phyloP scores from a whole-genome alignment of 2,329 filamentous ascomycete genomes.

The Diaporthe citrichinensis region DNA sequence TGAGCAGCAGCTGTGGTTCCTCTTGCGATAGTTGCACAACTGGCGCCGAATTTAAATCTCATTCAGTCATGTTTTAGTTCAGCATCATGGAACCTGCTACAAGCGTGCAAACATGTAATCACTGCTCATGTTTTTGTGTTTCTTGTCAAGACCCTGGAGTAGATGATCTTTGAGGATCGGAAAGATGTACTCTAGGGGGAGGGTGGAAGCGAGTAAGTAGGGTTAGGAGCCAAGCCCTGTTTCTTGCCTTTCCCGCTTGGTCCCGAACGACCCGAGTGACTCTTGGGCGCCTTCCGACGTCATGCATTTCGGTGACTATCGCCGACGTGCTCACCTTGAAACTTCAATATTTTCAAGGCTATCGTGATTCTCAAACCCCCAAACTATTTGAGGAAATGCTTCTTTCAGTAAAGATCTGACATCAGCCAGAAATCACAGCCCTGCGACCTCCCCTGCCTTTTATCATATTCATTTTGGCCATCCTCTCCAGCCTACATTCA shows the following conservation, averaged over 20 bases:
- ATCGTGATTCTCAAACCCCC: not conserved
- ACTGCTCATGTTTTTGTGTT: not conserved
- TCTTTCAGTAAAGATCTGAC: not conserved
- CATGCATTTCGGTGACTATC: not conserved
- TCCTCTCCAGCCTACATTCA: not conserved
- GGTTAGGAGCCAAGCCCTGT: not conserved
- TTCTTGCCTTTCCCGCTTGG: not conserved
- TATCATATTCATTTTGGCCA: not conserved
- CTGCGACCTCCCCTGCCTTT: too few relatives aligned
- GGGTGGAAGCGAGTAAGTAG: not conserved
- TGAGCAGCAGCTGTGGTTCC: too few relatives aligned
- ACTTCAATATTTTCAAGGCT: not conserved
- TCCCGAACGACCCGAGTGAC: not conserved
- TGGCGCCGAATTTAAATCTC: not conserved
- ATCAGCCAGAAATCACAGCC: not conserved
- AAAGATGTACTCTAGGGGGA: not conserved
- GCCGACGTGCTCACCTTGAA: not conserved
- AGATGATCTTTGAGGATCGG: not conserved
- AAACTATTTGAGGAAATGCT: rapidly evolving
- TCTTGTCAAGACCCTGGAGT: not conserved
- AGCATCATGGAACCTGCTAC: too few relatives aligned
- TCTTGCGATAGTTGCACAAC: not conserved
- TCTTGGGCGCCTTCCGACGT: not conserved
- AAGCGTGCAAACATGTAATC: too few relatives aligned
- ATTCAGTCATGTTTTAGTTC: too few relatives aligned